Base-by-base conservation (phyloP, 1,139 yeast genomes). In the Geotrichum cucujoidarum region DNA sequence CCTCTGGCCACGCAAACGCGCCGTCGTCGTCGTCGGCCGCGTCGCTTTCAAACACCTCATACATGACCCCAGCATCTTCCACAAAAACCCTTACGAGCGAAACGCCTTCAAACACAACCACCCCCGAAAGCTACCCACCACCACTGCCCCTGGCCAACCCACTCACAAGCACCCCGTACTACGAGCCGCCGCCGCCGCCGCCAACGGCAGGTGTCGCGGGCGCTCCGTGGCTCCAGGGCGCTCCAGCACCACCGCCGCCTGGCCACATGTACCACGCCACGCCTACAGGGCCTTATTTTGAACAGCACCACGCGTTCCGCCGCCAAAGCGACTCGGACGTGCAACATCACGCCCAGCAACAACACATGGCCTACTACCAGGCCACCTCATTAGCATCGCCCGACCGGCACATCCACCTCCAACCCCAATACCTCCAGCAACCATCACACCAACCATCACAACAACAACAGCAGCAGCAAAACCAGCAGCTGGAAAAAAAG, bases 401-500 rank as follows among this genome's bases (percentile, higher is more conserved):
- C 14, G n/a, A 37, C 35, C 30, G 35, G 34, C 36, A 17, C 17
- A 44, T 34, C 14, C 43, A 27, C 16, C 43, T 18, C 29, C 43
- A 29, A 21, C 37, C 14, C 34, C 34, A 11, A 14, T 14, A 18
- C 22, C 39, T 13, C 14, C 42, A 21, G 7, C 46, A 36, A 25
- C 33, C 25, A 3, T 36, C 7, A 8, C 32, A 18, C 5, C 43
- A 31, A 16, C 42, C 8, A 3, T 27, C 10, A 18, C 38, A 30
- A 17, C 22, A 16, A 10, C 45, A 25, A n/a, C 44, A 3, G n/a
- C 37, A 22, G 13, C 40, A 27, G 21, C 36, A 13, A 20, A 29
- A 5, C 16, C 38, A 2, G 13, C 32, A 16, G 18, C 36, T 41
- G 21, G 57, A 59, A 45, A 56, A 54, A 43, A 59, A 60, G 46